Evolutionary conservation across 257 asterid species (phyloP), one percentile per base, ranked within the genome.

Genomic region (Capsicum rhomboideum): DNA sequence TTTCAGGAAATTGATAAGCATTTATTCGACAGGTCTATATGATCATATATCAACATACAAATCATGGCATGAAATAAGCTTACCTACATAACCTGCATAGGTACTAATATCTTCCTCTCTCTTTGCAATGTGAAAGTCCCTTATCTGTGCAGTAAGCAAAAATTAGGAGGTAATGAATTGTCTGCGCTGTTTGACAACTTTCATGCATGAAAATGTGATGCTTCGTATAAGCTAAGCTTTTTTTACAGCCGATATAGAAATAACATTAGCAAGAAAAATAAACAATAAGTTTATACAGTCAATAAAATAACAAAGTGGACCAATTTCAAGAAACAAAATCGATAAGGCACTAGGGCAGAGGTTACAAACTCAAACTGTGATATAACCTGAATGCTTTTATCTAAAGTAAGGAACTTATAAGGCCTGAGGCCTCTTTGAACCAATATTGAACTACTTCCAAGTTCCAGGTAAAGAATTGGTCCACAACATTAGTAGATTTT

Each of bases 21-120:
- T 40, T 20, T 20, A n/a, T 42, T 40, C 14, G 12, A 42, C 79
- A 42, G 17, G 9, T 2, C 13, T 37, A 69, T 69, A 37, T 18
- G 8, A 68, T 18, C 21, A 37, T 68, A 18, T 8, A 16, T 34
- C 14, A 67, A 31, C 28, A 68, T 34, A 37, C 29, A 34, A 10
- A 54, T 26, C 8, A 55, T 20, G 3, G 23, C 16, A 79, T 52
- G 71, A 50, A 16, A 84, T 37, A 13, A 26, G 20, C 93, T 82
- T 68, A 93, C 97, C 97, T 4, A 93, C 86, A 74, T 85, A 91
- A 83, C 95, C 97, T 63, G 97, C 97, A 79, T 90, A 93, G 83
- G 20, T 88, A 87, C 97, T 89, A 78, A 93, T 91, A 82, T 91
- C 94, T 89, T 93, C 94, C 85, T 90, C 95, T 82, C 89, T 89